Evolutionary conservation across 2,329 filamentous ascomycete genomes (phyloP).

Genomic region (Nothophoma quercina): DNA sequence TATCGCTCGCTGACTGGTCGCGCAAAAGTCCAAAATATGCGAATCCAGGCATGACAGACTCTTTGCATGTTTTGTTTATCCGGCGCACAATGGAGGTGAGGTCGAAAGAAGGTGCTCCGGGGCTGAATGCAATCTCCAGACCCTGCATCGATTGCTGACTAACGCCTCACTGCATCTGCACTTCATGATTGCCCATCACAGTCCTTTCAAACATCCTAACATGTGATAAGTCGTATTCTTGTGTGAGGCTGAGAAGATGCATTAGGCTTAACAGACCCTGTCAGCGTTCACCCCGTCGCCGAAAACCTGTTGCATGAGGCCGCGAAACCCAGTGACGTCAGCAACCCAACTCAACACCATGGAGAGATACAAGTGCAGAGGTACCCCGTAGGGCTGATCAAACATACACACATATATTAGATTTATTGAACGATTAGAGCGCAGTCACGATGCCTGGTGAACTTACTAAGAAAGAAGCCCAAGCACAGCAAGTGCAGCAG

Average conservation of each 20-base stretch:
- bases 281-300: background rate
- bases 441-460: slow-evolving; percentile 29
- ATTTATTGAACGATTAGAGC: no score
- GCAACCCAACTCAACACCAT: slow-evolving; percentile 11
- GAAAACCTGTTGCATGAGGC: slow-evolving; percentile 11
- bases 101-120: slow-evolving; percentile 1
- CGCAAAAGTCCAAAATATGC: no score
- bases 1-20: background rate
- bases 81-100: no score
- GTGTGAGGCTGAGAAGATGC: background rate
- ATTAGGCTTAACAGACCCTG: background rate
- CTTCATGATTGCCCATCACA: background rate
- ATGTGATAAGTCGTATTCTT: background rate
- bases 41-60: no score
- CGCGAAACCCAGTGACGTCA: slow-evolving; percentile 29
- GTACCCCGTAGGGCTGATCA: background rate
- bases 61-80: no score
- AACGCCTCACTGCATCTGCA: background rate
- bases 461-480: slow-evolving; percentile 35
- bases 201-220: no score
- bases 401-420: no score
- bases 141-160: slow-evolving; percentile 7
- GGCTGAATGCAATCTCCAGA: background rate
- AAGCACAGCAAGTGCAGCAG: slow-evolving; percentile 32
- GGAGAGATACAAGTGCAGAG: background rate